A percentile compares a stretch with the other conserved stretches of the same genome.
Evolutionary conservation across 805 yeast species (phyloP).

Genomic region (Saccharomycopsis microspora): DNA sequence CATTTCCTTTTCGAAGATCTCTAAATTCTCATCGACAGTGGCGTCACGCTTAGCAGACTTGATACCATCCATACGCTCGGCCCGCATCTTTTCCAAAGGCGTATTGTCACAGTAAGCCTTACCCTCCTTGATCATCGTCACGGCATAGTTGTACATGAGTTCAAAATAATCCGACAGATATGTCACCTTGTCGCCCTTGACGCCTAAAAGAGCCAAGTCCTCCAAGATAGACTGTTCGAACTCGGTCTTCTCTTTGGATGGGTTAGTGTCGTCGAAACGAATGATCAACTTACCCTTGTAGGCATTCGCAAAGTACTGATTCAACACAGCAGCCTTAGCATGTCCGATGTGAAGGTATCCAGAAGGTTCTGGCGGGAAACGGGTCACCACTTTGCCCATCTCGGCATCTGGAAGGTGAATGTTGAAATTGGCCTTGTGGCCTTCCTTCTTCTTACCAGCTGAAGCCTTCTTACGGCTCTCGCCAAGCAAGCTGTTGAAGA

Average conservation of each 20-base stretch:
- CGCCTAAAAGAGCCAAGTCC: slow-evolving; percentile 82
- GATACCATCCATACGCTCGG: slow-evolving; percentile 96
- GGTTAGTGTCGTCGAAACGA: slow-evolving; percentile 97
- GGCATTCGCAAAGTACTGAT: slow-evolving; percentile 91
- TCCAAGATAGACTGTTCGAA: slow-evolving; percentile 90
- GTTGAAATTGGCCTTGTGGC: slow-evolving; percentile 90
- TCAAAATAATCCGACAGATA: slow-evolving; percentile 92
- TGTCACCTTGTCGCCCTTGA: slow-evolving; percentile 81
- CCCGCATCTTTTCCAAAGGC: slow-evolving; percentile 89
- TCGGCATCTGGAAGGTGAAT: slow-evolving; percentile 87
- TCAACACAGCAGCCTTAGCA: slow-evolving; percentile 94
- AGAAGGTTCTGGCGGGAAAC: slow-evolving; percentile 99
- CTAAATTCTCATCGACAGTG: slow-evolving; percentile 82
- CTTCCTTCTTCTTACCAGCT: slow-evolving; percentile 59
- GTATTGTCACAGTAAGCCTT: slow-evolving; percentile 98
- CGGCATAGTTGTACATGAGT: slow-evolving; percentile 77
- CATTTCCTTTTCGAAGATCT: slow-evolving; percentile 84
- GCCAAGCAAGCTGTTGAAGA: slow-evolving; percentile 53
- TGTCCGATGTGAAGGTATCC: slow-evolving; percentile 99
- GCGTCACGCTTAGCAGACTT: slow-evolving; percentile 89
- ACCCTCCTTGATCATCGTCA: slow-evolving; percentile 86
- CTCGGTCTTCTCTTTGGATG: slow-evolving; percentile 91
- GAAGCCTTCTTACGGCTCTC: slow-evolving; percentile 61
- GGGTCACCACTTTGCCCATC: slow-evolving; percentile 91
- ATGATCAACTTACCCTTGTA: slow-evolving; percentile 95